A percentile compares a stretch with the other conserved stretches of the same genome.
Conservation (phyloP, 257 asterid genomes). For the Cynanchum wilfordii region DNA sequence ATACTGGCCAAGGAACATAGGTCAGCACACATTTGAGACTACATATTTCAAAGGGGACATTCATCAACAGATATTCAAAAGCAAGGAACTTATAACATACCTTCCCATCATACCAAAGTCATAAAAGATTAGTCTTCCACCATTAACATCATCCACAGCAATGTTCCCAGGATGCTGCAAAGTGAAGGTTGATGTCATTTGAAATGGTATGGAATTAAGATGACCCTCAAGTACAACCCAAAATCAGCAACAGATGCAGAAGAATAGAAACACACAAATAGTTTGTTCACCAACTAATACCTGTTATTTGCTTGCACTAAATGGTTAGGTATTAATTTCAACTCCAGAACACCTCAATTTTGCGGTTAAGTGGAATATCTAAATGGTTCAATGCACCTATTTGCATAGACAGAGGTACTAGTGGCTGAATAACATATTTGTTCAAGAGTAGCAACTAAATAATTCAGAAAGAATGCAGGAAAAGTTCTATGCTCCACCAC, state of each 20-base stretch:
- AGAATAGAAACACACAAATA: background rate
- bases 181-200: conserved; percentile 10
- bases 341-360: background rate
- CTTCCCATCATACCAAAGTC: conserved; percentile 99
- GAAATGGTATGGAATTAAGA: background rate
- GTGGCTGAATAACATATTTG: background rate
- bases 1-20: conserved; percentile 55
- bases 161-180: conserved; percentile 88
- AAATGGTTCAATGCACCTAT: background rate
- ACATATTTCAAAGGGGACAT: conserved; percentile 8
- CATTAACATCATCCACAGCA: conserved; percentile 82
- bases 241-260: background rate
- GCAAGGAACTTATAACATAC: conserved; percentile 24
- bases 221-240: background rate
- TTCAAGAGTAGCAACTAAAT: background rate
- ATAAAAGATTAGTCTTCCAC: conserved; percentile 84
- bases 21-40: conserved; percentile 13
- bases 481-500: background rate
- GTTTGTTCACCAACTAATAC: background rate
- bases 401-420: background rate
- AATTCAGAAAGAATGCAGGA: background rate
- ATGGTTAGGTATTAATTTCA: background rate
- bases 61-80: conserved; percentile 11
- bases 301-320: background rate
- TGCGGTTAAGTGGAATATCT: background rate